These are phyloP conservation scores for Arthromyces matolae DNA, from an alignment of 768 basidiomycete species.

Conservation along the genomic window DNA sequence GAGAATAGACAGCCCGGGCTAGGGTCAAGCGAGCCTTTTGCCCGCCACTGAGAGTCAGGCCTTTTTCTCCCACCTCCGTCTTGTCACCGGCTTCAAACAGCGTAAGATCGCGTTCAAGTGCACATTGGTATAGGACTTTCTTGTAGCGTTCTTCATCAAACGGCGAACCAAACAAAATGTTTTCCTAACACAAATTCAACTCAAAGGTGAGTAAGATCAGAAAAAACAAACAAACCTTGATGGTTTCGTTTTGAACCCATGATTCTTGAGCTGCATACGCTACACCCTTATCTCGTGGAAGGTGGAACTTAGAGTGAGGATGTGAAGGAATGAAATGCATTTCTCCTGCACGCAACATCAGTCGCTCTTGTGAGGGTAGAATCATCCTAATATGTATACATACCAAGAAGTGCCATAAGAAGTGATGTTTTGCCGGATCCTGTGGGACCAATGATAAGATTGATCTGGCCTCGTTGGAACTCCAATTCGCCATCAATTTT, in stretches of 20 bases:
- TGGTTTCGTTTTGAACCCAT: slow-evolving; percentile 82
- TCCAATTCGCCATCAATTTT: slow-evolving; percentile 48
- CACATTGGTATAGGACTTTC: slow-evolving; percentile 71
- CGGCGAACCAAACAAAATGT: slow-evolving; percentile 76
- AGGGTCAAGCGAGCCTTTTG: slow-evolving; percentile 49
- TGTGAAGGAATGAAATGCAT: slow-evolving; percentile 57
- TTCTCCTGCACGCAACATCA: slow-evolving; percentile 38
- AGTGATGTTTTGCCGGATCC: slow-evolving; percentile 63
- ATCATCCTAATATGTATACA: no score
- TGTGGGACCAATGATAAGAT: slow-evolving; percentile 59
- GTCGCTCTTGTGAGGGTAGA: no score
- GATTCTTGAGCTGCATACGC: slow-evolving; percentile 83
- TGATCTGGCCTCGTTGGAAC: slow-evolving; percentile 51
- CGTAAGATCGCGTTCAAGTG: slow-evolving; percentile 67
- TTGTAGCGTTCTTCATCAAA: slow-evolving; percentile 78
- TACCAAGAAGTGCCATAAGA: slow-evolving; percentile 58
- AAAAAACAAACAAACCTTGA: slow-evolving; percentile 36
- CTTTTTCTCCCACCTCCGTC: slow-evolving; percentile 73
- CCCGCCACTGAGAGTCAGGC: slow-evolving; percentile 54
- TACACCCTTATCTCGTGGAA: slow-evolving; percentile 66
- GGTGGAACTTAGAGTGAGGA: slow-evolving; percentile 60
- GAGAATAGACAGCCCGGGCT: slow-evolving; percentile 43
- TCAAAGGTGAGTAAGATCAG: background rate
- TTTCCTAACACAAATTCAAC: slow-evolving; percentile 43
- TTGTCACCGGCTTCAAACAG: slow-evolving; percentile 64